Percentiles rank a stretch among this genome's conserved stretches.
Conservation (phyloP, 345 rosid species). For the Citropsis articulata region DNA sequence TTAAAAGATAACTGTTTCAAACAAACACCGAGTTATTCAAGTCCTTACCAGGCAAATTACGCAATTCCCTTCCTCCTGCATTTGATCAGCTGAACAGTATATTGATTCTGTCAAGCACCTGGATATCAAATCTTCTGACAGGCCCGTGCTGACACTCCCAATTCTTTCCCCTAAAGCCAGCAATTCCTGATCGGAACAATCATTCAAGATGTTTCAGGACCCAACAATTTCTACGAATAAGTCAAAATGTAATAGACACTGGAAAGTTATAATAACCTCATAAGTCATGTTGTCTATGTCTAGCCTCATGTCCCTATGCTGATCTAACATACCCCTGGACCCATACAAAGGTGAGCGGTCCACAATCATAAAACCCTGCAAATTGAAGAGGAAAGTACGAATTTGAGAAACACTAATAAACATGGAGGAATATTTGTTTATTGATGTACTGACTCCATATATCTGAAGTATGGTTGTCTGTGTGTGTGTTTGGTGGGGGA, state of each 20-base stretch:
- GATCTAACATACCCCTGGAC: slow-evolving; percentile 57
- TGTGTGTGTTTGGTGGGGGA: too few species aligned
- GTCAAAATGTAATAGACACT: background rate
- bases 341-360: slow-evolving; percentile 54
- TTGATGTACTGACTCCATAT: too few species aligned
- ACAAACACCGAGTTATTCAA: slow-evolving; percentile 17
- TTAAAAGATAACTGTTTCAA: background rate
- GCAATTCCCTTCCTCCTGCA: slow-evolving; percentile 54
- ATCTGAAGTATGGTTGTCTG: too few species aligned
- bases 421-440: too few species aligned
- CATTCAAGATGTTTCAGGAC: slow-evolving; percentile 4
- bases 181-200: slow-evolving; percentile 54
- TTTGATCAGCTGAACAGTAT: slow-evolving; percentile 34
- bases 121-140: slow-evolving; percentile 54
- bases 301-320: slow-evolving; percentile 83
- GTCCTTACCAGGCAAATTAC: slow-evolving; percentile 81
- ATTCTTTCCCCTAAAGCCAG: slow-evolving; percentile 89
- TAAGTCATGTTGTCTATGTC: slow-evolving; percentile 83
- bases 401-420: background rate
- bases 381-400: slow-evolving; percentile 9
- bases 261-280: slow-evolving; percentile 49
- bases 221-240: background rate
- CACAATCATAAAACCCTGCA: slow-evolving; percentile 55
- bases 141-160: slow-evolving; percentile 77
- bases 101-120: slow-evolving; percentile 52